Conservation (phyloP, 2,329 filamentous ascomycete species). For the Herpotrichia juniperi region DNA sequence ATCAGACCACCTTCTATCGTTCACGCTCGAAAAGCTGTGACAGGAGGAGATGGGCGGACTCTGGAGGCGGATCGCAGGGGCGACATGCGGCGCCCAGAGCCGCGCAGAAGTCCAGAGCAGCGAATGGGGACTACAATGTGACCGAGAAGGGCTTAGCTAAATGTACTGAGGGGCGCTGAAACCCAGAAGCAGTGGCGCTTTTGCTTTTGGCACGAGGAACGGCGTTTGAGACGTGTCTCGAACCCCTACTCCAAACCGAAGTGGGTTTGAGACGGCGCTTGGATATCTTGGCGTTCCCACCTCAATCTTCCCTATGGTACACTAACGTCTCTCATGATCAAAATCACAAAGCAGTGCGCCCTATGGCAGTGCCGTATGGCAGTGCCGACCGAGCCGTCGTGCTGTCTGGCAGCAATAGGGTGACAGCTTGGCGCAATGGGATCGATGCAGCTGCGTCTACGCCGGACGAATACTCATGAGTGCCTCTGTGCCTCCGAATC, state of each 20-base stretch:
- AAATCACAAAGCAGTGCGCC: not conserved
- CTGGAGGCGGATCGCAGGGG: constrained; percentile 35
- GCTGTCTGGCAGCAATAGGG: not conserved
- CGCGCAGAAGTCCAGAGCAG: constrained; percentile 13
- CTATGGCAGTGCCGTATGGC: not conserved
- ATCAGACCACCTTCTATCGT: constrained; percentile 40
- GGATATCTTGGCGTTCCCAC: not conserved
- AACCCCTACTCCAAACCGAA: constrained; percentile 23
- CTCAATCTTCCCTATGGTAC: constrained; percentile 1
- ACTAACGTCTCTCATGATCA: constrained; percentile 1
- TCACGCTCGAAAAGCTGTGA: constrained; percentile 36
- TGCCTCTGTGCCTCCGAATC: not conserved
- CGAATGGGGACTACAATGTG: constrained; percentile 30
- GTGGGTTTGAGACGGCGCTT: constrained; percentile 31
- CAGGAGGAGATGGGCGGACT: constrained; percentile 31
- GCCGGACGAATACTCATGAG: no score
- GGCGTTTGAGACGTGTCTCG: constrained; percentile 40
- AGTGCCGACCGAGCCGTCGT: not conserved
- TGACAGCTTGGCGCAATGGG: not conserved
- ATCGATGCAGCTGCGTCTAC: no score
- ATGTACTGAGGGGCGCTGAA: constrained; percentile 29
- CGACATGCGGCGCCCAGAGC: constrained; percentile 32
- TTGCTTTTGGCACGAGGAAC: constrained; percentile 24
- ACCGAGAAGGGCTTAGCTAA: constrained; percentile 20
- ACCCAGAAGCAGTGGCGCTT: constrained; percentile 32